These are phyloP conservation scores for Mycothermus thermophilus DNA, from an alignment of 495 filamentous ascomycete genomes.

Conservation along the genomic window DNA sequence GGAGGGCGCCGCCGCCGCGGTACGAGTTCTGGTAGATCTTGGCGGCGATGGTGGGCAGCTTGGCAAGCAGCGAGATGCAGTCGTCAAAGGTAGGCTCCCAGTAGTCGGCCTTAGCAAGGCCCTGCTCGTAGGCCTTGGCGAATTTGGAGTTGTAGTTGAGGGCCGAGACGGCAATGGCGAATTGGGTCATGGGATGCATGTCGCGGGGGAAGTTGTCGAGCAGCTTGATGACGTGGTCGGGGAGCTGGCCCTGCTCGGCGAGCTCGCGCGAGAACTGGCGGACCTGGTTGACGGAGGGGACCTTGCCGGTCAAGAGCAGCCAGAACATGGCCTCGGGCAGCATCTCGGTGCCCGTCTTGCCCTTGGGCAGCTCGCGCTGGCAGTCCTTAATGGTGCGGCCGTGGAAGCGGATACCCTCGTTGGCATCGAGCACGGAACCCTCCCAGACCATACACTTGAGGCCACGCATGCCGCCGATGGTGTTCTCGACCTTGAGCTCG, in stretches of 20 bases:
- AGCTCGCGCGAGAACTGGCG: constrained; percentile 72
- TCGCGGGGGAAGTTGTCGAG: constrained; percentile 77
- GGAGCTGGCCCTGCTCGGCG: constrained; percentile 75
- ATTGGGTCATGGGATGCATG: constrained; percentile 96
- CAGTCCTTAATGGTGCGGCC: constrained; percentile 97
- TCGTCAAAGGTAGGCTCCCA: constrained; percentile 99
- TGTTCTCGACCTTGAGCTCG: constrained; percentile 87
- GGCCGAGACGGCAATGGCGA: constrained; percentile 83
- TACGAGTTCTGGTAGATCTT: constrained; percentile 93
- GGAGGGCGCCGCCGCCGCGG: constrained; percentile 58
- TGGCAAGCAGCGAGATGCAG: constrained; percentile 82
- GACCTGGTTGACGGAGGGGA: constrained; percentile 69
- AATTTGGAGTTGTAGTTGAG: constrained; percentile 87
- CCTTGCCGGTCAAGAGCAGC: constrained; percentile 87
- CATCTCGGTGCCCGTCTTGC: constrained; percentile 91
- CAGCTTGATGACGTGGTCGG: constrained; percentile 71
- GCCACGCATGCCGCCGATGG: constrained; percentile 92
- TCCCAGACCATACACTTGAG: constrained; percentile 98
- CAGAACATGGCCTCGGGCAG: constrained; percentile 99
- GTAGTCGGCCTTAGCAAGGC: constrained; percentile 86
- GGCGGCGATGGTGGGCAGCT: constrained; percentile 90
- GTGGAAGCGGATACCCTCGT: constrained; percentile 97
- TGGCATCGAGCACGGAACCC: constrained; percentile 87
- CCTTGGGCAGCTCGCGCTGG: constrained; percentile 85
- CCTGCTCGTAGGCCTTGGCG: constrained; percentile 81